Percentiles rank a stretch among this genome's conserved stretches.
Conservation (phyloP, 306 rosid genomes). For the Inga laurina region DNA sequence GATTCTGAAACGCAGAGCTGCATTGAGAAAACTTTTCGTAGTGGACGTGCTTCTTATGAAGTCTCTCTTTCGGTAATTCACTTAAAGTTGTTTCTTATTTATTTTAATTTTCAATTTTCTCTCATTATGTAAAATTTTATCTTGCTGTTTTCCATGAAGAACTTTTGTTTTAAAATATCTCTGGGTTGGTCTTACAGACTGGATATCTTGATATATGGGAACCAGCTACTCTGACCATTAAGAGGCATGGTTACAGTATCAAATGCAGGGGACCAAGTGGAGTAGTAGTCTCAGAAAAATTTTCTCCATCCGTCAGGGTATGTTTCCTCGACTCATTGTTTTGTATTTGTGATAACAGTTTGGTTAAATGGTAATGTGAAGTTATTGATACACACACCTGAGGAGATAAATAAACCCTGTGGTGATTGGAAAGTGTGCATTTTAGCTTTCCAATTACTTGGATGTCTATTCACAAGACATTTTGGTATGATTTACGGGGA, state of each 20-base stretch:
- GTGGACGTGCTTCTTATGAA: constrained; percentile 76
- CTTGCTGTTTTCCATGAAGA: constrained; percentile 25
- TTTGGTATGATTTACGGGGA: not conserved
- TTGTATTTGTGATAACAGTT: not conserved
- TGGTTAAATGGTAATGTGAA: not conserved
- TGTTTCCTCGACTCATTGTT: constrained; percentile 43
- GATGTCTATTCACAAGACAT: not conserved
- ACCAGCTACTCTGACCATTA: constrained; percentile 71
- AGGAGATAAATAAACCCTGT: not conserved
- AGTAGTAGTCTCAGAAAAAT: constrained; percentile 65
- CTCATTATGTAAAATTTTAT: constrained; percentile 11
- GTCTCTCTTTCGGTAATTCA: constrained; percentile 69
- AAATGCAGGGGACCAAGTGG: constrained; percentile 72
- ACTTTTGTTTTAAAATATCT: constrained; percentile 14
- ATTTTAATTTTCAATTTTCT: constrained; percentile 17
- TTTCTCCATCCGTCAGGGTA: constrained; percentile 64
- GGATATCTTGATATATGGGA: constrained; percentile 83
- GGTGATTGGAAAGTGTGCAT: not conserved
- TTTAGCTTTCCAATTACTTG: not conserved
- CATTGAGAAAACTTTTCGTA: constrained; percentile 67
- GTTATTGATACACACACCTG: not conserved
- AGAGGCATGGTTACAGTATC: constrained; percentile 88
- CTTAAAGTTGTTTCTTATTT: constrained; percentile 28
- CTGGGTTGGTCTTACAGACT: constrained; percentile 46
- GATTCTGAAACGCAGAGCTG: constrained; percentile 74